Evolutionary conservation across 192 early-diverging fungal species (phyloP).

Genomic region (Backusella circina): DNA sequence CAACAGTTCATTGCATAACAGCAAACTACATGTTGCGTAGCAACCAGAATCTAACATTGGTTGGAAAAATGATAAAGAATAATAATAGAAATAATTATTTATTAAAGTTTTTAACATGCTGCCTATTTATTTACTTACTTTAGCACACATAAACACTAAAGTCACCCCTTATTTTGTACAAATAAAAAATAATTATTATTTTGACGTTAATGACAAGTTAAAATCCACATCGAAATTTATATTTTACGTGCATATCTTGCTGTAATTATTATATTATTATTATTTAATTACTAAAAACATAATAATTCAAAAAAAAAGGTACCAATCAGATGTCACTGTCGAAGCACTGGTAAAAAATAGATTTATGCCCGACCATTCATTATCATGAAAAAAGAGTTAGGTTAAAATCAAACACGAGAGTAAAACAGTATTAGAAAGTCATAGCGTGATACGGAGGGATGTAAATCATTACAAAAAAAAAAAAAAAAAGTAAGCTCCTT

Average conservation of each 20-base stretch:
- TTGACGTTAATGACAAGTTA: constrained; percentile 1
- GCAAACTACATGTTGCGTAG: background rate
- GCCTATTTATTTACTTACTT: background rate
- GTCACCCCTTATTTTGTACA: background rate
- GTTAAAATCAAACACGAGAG: constrained; percentile 6
- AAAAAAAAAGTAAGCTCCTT: background rate
- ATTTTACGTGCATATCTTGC: constrained; percentile 2
- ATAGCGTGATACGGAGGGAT: constrained; percentile 4
- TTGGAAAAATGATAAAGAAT: background rate
- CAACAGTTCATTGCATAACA: background rate
- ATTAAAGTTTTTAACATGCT: background rate
- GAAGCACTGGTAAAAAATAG: background rate
- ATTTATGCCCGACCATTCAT: constrained; percentile 1
- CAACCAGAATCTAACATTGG: background rate
- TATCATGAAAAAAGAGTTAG: background rate
- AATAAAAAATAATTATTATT: background rate
- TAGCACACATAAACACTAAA: background rate
- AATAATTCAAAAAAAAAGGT: background rate
- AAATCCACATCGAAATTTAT: background rate
- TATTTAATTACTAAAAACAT: background rate
- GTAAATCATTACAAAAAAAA: background rate
- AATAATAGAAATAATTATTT: background rate
- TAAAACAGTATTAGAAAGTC: constrained; percentile 4
- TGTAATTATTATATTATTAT: background rate
- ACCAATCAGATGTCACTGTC: background rate